A percentile compares a stretch with the other conserved stretches of the same genome.
Conservation (phyloP, 495 filamentous ascomycete genomes). For the Penicillium dipodomyicola region DNA sequence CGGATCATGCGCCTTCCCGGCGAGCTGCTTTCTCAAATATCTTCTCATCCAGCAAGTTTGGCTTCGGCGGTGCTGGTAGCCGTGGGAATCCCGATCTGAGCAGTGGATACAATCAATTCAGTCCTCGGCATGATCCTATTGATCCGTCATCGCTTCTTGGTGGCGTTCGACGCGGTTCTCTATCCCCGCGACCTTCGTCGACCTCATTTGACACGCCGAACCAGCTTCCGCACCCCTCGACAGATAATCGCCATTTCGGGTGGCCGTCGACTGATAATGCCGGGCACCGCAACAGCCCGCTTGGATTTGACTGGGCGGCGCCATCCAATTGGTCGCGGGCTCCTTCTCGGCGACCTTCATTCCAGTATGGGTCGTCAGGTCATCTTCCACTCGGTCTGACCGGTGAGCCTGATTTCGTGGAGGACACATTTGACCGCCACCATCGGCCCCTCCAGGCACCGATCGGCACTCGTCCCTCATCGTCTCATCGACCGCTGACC, state of each 20-base stretch:
- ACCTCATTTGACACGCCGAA: constrained; percentile 69
- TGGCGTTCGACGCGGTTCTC: constrained; percentile 55
- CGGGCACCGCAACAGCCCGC: constrained; percentile 51
- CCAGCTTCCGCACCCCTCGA: constrained; percentile 71
- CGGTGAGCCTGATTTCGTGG: constrained; percentile 47
- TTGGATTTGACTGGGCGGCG: constrained; percentile 58
- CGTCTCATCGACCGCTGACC: constrained; percentile 53
- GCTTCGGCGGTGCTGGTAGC: constrained; percentile 40
- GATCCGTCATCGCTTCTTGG: constrained; percentile 54
- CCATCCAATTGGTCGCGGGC: constrained; percentile 55
- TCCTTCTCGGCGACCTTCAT: constrained; percentile 55
- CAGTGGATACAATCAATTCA: constrained; percentile 61
- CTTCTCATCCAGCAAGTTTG: constrained; percentile 45
- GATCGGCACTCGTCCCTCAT: constrained; percentile 54
- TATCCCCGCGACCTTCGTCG: constrained; percentile 73
- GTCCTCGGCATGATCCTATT: constrained; percentile 55
- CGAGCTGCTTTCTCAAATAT: constrained; percentile 46
- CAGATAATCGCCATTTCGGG: constrained; percentile 68
- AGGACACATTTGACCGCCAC: constrained; percentile 43
- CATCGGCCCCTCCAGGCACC: constrained; percentile 51
- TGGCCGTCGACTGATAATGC: constrained; percentile 56
- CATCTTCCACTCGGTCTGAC: constrained; percentile 51
- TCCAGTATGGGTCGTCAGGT: constrained; percentile 55
- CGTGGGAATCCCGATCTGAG: constrained; percentile 45
- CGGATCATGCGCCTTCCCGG: constrained; percentile 45